phyloP scores from a whole-genome alignment of 2,329 filamentous ascomycete species.

The Clarireedia paspali region DNA sequence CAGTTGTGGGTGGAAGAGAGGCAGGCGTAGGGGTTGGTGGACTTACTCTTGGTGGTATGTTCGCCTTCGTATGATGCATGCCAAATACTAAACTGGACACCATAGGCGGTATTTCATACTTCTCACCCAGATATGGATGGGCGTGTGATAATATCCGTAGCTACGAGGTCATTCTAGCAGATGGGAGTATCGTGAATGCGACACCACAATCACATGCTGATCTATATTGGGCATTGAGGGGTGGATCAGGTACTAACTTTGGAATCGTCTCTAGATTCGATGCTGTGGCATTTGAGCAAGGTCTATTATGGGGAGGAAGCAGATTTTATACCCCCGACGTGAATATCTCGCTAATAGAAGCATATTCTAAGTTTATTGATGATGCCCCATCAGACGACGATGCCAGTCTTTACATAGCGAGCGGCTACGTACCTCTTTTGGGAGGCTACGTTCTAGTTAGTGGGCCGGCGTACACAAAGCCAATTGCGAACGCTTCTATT shows the following conservation, averaged over 20 bases:
- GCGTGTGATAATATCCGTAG: slow-evolving; percentile 17
- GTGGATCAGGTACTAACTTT: slow-evolving; percentile 26
- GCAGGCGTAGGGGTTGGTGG: slow-evolving; percentile 18
- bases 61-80: no score
- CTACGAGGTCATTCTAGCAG: slow-evolving; percentile 28
- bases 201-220: slow-evolving; percentile 19
- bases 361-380: slow-evolving; percentile 13
- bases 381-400: neutral
- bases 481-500: neutral
- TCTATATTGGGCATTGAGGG: slow-evolving; percentile 30
- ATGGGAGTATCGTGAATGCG: slow-evolving; percentile 24
- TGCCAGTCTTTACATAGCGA: neutral
- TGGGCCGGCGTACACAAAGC: neutral
- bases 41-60: slow-evolving; percentile 11
- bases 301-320: slow-evolving; percentile 17
- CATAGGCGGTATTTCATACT: slow-evolving; percentile 22
- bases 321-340: slow-evolving; percentile 4
- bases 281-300: slow-evolving; percentile 31
- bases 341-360: slow-evolving; percentile 10
- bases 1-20: slow-evolving; percentile 33
- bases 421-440: neutral
- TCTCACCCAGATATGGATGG: slow-evolving; percentile 14
- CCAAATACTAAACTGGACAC: no score
- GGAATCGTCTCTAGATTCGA: slow-evolving; percentile 34
- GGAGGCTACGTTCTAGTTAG: neutral